Percentiles rank a stretch among this genome's conserved stretches.
Evolutionary conservation across 2,329 filamentous ascomycete species (phyloP).

Genomic region (Fusarium robinianum): DNA sequence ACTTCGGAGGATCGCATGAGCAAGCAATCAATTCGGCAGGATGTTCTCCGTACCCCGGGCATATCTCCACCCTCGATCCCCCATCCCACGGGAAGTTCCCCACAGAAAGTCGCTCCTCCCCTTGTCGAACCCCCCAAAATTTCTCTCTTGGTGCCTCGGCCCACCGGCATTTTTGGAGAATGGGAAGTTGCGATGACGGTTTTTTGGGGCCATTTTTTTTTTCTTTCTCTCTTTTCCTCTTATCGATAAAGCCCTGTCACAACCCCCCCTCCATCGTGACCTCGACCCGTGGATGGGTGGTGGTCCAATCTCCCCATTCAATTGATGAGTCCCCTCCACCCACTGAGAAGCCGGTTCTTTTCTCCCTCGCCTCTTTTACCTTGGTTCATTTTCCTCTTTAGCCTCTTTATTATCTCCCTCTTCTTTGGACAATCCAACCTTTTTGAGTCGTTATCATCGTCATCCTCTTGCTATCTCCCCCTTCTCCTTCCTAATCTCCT

Average conservation of each 20-base stretch:
- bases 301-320: conserved; percentile 24
- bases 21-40: too few species aligned
- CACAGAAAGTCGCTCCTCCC: background rate
- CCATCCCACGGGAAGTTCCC: conserved; percentile 4
- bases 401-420: background rate
- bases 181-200: too few species aligned
- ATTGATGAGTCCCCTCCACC: conserved; percentile 29
- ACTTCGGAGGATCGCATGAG: too few species aligned
- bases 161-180: conserved; percentile 26
- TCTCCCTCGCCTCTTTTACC: background rate
- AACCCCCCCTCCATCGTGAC: conserved; percentile 15
- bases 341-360: conserved; percentile 8
- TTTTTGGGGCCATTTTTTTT: background rate
- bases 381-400: background rate
- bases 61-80: too few species aligned
- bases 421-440: too few species aligned
- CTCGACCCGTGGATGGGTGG: background rate
- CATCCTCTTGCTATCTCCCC: background rate
- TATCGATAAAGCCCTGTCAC: conserved; percentile 33
- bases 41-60: too few species aligned
- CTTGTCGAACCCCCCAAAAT: background rate
- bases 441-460: background rate
- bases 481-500: background rate
- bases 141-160: conserved; percentile 30
- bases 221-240: background rate